phyloP scores from a whole-genome alignment of 192 early-diverging fungal species.

The Coemansia sp. region DNA sequence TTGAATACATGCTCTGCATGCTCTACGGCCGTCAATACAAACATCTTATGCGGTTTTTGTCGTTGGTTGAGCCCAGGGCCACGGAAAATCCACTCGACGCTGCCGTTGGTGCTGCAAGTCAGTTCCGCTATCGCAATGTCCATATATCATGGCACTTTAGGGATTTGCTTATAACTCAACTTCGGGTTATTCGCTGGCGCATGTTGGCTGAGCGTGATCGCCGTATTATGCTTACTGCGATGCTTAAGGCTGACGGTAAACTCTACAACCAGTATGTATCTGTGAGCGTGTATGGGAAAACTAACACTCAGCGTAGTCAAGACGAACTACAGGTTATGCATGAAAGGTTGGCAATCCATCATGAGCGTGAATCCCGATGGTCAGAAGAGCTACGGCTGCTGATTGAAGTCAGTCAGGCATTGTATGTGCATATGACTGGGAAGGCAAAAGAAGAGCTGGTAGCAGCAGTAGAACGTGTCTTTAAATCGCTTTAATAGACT shows the following conservation, averaged over 20 bases:
- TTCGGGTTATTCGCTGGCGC: constrained; percentile 11
- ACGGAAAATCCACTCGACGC: not conserved
- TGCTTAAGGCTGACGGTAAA: constrained; percentile 11
- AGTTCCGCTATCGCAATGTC: constrained; percentile 39
- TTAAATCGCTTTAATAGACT: constrained; percentile 10
- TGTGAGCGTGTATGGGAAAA: not conserved
- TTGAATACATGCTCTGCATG: constrained; percentile 44
- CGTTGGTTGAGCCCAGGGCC: constrained; percentile 22
- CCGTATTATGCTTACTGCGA: constrained; percentile 29
- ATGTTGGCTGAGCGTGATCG: constrained; percentile 31
- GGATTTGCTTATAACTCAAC: constrained; percentile 19
- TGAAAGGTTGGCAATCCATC: constrained; percentile 32
- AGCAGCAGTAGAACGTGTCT: no score
- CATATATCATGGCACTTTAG: constrained; percentile 16
- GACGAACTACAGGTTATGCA: constrained; percentile 35
- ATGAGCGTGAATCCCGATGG: constrained; percentile 41
- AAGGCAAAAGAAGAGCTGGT: not conserved
- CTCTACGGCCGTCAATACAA: constrained; percentile 41
- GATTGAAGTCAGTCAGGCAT: constrained; percentile 16
- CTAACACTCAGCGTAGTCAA: constrained; percentile 4
- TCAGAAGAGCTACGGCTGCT: constrained; percentile 20
- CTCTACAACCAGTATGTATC: constrained; percentile 7
- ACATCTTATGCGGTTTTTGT: constrained; percentile 34
- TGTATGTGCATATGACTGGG: constrained; percentile 3
- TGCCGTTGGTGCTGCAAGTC: not conserved